Evolutionary conservation across 805 yeast genomes (phyloP), one percentile per base, ranked within the genome.

Genomic region (Kazachstania psychrophila): DNA sequence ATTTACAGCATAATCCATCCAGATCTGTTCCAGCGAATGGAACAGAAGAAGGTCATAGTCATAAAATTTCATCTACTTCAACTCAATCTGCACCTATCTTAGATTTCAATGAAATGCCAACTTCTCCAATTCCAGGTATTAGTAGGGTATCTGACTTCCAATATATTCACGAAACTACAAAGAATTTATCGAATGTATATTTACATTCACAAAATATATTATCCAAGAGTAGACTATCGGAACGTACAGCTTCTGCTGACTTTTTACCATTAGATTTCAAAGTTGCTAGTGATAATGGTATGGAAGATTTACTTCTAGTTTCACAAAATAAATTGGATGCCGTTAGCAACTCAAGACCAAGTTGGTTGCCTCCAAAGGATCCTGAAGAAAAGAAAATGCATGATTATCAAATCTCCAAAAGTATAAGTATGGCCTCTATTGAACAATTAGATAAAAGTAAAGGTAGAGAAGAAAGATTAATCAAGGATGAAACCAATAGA

Each of bases 321-420:
- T 78, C 86, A 1, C 69, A 66, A 1, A 81, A 78, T 48, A 79
- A 79, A 46, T 52, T 76, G 25, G 67, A 66, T 17, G 56, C 61
- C 9, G 56, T 79, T 25, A 69, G 79, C 35, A 75, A 73, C 30
- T 70, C 85, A 1, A 66, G 88, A 46, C 88, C 88, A 3, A 69
- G 75, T 34, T 76, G 84, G 72, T 54, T 78, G 31, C 88, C 88
- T 5, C 86, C 86, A 5, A 79, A 79, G 52, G 62, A 65, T 27
- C 49, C 60, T 3, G 53, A 50, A 10, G 88, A 79, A 48, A 68
- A 68, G 28, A 52, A 61, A 23, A 65, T 65, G 39, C 88, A 79
- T 49, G 77, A 75, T 46, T 64, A 60, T 33, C 77, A 78, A 49
- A 68, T 78, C 38, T 60, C 67, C 31, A 64, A 62, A 39, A 52